Base-by-base conservation (phyloP, 1,284 basidiomycete species). In the Leccinum pachyderme region DNA sequence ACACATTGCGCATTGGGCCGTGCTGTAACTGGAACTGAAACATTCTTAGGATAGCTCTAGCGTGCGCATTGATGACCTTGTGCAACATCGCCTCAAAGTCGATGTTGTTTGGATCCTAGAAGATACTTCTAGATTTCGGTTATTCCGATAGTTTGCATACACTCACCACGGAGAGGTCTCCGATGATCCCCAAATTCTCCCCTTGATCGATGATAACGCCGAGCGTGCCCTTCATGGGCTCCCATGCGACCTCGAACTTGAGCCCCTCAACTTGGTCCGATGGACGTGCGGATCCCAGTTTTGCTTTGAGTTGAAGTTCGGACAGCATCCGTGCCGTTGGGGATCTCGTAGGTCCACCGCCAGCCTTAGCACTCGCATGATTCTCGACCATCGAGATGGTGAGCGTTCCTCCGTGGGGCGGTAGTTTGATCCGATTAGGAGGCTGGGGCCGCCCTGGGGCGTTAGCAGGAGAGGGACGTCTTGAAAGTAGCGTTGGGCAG, bases 231-330 rank as follows among this genome's bases (percentile, higher is more conserved):
- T 77, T 75, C 48, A 78, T 77, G 4, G 87, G 84, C 62, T 86
- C 83, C 89, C 89, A 92, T 48, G 74, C 74, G 12, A 87, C 82
- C 32, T 81, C 75, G 57, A 83, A 75, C 11, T 66, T 68, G 49
- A 79, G 79, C 73, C 70, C 78, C 68, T 92, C 87, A 3, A 89
- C 81, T 57, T 84, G 81, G 63, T 92, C 90, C 2, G 87, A 90
- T 2, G 86, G 81, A 41, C 73, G 74, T 25, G 67, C 70, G 47
- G 64, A 66, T 25, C 74, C 76, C 5, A 89, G 72, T 62, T 87
- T 88, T 3, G 83, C 74, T 56, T 77, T 78, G 54, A 80, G 78
- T 61, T 88, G 86, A 53, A 90, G 70, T 56, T 83, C 80, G 0
- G 84, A 79, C 11, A 89, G 69, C 29, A 82, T 74, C 7, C 81